A percentile compares a stretch with the other conserved stretches of the same genome.
Conservation (phyloP, 805 yeast species). For the Hagleromyces aurorensis region DNA sequence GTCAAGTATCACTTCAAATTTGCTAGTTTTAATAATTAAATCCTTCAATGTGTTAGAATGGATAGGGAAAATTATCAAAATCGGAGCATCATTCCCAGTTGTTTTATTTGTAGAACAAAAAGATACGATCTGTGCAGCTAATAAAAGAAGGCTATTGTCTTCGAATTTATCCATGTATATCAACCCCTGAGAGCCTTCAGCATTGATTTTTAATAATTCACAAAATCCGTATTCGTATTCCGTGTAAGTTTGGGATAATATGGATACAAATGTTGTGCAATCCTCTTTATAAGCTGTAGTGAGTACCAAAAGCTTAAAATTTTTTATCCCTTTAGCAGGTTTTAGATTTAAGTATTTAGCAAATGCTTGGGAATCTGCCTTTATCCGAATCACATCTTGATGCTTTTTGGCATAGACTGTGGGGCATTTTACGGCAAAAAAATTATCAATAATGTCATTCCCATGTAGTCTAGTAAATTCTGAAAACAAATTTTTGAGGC, state of each 20-base stretch:
- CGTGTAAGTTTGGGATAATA: constrained; percentile 27
- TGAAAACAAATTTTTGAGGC: constrained; percentile 17
- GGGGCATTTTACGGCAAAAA: constrained; percentile 22
- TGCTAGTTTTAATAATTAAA: constrained; percentile 38
- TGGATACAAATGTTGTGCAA: constrained; percentile 25
- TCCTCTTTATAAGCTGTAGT: constrained; percentile 25
- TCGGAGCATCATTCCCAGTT: constrained; percentile 21
- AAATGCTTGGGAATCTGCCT: constrained; percentile 42
- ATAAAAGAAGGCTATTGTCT: constrained; percentile 41
- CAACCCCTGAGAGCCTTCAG: constrained; percentile 24
- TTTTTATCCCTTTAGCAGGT: constrained; percentile 44
- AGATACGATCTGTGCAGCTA: constrained; percentile 39
- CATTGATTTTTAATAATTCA: constrained; percentile 25
- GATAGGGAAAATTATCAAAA: constrained; percentile 26
- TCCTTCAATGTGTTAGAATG: constrained; percentile 32
- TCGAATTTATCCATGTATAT: constrained; percentile 24
- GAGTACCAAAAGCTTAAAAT: constrained; percentile 45
- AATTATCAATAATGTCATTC: constrained; percentile 18
- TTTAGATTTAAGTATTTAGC: constrained; percentile 54
- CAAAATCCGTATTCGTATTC: constrained; percentile 31
- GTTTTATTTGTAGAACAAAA: constrained; percentile 28
- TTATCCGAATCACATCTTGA: constrained; percentile 33
- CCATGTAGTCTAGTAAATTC: constrained; percentile 23
- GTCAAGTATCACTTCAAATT: constrained; percentile 41
- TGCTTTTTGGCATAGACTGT: constrained; percentile 26